These are phyloP conservation scores for Ustilago loliicola DNA, from an alignment of 1,284 basidiomycete species.

Conservation along the genomic window DNA sequence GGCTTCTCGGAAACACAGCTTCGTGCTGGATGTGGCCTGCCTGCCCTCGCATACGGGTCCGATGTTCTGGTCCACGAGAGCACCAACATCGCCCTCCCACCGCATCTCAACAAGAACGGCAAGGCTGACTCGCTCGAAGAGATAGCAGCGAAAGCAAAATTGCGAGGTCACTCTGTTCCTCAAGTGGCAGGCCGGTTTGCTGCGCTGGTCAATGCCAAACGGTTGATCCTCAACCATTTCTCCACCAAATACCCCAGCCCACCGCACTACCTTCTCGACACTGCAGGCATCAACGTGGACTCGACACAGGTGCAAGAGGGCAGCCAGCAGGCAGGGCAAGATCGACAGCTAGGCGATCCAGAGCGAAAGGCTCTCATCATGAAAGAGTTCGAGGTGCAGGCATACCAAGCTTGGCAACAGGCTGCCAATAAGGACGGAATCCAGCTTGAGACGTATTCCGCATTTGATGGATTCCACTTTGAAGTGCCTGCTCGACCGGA, in stretches of 20 bases:
- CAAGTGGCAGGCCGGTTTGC: slow-evolving; percentile 65
- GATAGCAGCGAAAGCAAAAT: slow-evolving; percentile 45
- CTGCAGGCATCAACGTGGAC: slow-evolving; percentile 15
- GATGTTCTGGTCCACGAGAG: slow-evolving; percentile 68
- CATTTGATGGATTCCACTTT: slow-evolving; percentile 48
- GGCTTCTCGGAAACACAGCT: slow-evolving; percentile 37
- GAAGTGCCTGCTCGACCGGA: slow-evolving; percentile 31
- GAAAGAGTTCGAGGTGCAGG: slow-evolving; percentile 59
- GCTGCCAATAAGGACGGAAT: background rate
- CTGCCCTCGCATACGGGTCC: slow-evolving; percentile 41
- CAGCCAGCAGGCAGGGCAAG: slow-evolving; percentile 7
- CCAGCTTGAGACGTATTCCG: slow-evolving; percentile 32
- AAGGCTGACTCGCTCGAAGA: slow-evolving; percentile 48
- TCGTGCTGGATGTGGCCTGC: slow-evolving; percentile 22
- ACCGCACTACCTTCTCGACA: slow-evolving; percentile 43
- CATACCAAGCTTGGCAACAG: slow-evolving; percentile 54
- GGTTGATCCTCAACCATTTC: slow-evolving; percentile 67
- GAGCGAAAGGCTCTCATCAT: slow-evolving; percentile 54
- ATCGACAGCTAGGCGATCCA: slow-evolving; percentile 33
- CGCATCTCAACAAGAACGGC: slow-evolving; percentile 42
- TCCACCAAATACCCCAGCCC: slow-evolving; percentile 59
- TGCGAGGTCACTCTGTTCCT: slow-evolving; percentile 65
- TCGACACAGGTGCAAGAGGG: slow-evolving; percentile 4
- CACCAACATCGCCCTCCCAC: slow-evolving; percentile 64
- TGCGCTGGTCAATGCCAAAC: slow-evolving; percentile 50